Evolutionary conservation across 176 grass and related monocot genomes (phyloP).

Genomic region (Oryza coarctata): DNA sequence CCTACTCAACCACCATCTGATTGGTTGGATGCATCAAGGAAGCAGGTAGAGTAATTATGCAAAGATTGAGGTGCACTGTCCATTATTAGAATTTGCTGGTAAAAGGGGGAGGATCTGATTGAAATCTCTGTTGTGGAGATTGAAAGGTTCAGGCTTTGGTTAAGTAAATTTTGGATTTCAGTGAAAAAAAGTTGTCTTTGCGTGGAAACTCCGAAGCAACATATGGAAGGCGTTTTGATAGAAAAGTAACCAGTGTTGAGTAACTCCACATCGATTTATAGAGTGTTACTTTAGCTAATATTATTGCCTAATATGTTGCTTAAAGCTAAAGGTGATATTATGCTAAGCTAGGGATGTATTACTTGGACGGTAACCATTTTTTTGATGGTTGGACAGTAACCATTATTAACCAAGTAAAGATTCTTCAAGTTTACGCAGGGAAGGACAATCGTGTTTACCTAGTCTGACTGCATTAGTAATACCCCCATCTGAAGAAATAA

Average conservation of each 20-base stretch:
- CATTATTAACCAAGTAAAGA: too few relatives aligned
- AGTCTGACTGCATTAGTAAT: too few relatives aligned
- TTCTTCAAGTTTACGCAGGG: too few relatives aligned
- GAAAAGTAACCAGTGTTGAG: background rate
- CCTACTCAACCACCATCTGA: background rate
- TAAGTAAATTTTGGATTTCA: background rate
- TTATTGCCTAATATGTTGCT: background rate
- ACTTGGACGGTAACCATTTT: too few relatives aligned
- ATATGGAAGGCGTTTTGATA: too few relatives aligned
- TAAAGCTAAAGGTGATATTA: background rate
- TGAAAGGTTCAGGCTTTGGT: background rate
- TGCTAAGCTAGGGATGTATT: too few relatives aligned
- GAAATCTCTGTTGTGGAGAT: background rate
- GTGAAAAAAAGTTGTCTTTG: background rate
- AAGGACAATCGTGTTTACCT: background rate
- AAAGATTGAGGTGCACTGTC: background rate
- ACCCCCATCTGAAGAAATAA: too few relatives aligned
- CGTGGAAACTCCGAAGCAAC: background rate
- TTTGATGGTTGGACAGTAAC: too few relatives aligned
- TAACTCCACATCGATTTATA: background rate
- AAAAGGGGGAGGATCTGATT: background rate
- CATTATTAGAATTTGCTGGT: background rate
- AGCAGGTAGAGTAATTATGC: constrained; percentile 5
- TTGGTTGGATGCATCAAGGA: background rate
- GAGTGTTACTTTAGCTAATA: background rate